Percentiles rank a stretch among this genome's conserved stretches.
Evolutionary conservation across 345 rosid species (phyloP).

Genomic region (Eucalyptus shirleyi): DNA sequence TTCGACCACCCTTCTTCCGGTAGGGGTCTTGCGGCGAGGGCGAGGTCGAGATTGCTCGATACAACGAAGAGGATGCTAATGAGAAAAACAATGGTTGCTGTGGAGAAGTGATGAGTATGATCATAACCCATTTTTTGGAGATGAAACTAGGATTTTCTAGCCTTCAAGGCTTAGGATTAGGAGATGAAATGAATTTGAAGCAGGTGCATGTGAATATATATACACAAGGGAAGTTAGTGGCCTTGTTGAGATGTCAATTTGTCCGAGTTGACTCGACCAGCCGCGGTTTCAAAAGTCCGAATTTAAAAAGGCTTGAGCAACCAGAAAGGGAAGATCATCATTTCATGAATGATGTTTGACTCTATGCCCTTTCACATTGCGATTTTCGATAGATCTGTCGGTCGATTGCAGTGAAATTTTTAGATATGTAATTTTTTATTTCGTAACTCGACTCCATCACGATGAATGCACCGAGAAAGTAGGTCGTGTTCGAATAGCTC

Average conservation of each 20-base stretch:
- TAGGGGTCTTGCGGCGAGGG: slow-evolving; percentile 12
- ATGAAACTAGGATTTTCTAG: neutral
- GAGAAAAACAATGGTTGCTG: neutral
- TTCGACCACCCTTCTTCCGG: neutral
- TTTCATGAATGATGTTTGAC: neutral
- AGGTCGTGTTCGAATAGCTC: neutral
- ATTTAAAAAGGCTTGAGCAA: neutral
- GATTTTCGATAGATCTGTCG: neutral
- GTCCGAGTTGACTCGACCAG: neutral
- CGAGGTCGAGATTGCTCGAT: neutral
- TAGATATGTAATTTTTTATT: neutral
- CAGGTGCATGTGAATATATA: neutral
- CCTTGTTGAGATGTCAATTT: neutral
- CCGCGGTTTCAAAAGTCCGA: neutral
- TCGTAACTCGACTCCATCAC: neutral
- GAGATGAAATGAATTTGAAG: neutral
- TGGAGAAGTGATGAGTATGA: neutral
- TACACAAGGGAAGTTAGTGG: neutral
- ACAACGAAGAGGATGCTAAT: neutral
- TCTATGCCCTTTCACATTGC: neutral
- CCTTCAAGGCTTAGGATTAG: neutral
- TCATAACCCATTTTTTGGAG: neutral
- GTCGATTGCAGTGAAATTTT: neutral
- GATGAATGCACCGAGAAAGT: neutral
- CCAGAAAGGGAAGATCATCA: neutral